These are phyloP conservation scores for Clarireedia homoeocarpa DNA, from an alignment of 2,329 filamentous ascomycete genomes.

Conservation along the genomic window DNA sequence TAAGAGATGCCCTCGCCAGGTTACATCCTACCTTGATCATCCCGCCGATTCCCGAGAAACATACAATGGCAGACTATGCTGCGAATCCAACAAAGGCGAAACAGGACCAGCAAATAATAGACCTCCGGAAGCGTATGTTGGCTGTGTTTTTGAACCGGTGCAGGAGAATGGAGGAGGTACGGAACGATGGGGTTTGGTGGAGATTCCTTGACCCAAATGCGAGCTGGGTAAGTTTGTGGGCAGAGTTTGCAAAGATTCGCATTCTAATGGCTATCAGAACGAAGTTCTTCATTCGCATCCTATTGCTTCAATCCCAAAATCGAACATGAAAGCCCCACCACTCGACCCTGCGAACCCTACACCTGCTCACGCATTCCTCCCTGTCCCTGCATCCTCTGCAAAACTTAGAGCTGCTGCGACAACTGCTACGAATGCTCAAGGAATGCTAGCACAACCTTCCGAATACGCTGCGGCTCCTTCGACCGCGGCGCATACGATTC, in stretches of 20 bases:
- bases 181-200: conserved; percentile 95
- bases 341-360: conserved; percentile 90
- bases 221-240: conserved; percentile 70
- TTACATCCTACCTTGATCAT: conserved; percentile 93
- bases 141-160: conserved; percentile 93
- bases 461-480: conserved; percentile 41
- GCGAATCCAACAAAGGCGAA: conserved; percentile 97
- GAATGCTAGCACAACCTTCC: conserved; percentile 47
- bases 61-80: conserved; percentile 97
- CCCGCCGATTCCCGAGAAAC: conserved; percentile 96
- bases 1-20: conserved; percentile 80
- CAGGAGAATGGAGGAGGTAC: conserved; percentile 82
- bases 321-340: conserved; percentile 89
- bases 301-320: conserved; percentile 85
- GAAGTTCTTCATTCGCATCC: conserved; percentile 94
- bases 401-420: conserved; percentile 58
- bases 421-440: conserved; percentile 36
- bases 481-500: conserved; percentile 46
- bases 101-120: conserved; percentile 94
- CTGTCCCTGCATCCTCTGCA: conserved; percentile 75
- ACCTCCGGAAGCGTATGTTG: conserved; percentile 92
- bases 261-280: conserved; percentile 48
- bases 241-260: neutral
- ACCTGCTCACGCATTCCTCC: conserved; percentile 77
- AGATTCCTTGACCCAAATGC: conserved; percentile 95